Base-by-base conservation (phyloP, 2,329 filamentous ascomycete species). In the Aspergillus nomiae region DNA sequence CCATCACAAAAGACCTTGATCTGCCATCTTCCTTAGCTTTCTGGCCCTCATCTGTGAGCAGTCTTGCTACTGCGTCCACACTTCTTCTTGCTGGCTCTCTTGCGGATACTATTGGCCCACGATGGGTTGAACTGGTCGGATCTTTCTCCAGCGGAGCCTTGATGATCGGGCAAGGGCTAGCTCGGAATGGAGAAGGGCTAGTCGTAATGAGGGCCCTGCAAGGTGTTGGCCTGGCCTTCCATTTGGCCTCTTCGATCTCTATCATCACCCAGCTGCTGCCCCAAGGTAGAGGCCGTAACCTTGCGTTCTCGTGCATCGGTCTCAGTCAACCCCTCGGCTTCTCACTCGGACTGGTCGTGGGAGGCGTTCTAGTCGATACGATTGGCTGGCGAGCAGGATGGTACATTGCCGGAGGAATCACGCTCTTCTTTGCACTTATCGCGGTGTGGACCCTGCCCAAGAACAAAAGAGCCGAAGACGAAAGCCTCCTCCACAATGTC, bases 331-430 rank as follows among this genome's bases (percentile, higher is more conserved):
- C 84, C 0, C 66, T 86, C 11, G 85, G 85, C 0, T 86, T 84
- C 61, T 80, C 77, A 0, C 63, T 86, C 0, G 85, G 85, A 0
- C 75, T 87, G 3, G 77, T 83, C 0, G 53, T 74, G 1, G 72
- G 73, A 8, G 73, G 72, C 5, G 72, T 87, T 3, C 78, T 87
- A 38, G 74, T 79, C 1, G 77, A 83, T 36, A 78, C 75, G 0
- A 78, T 84, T 53, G 82, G 83, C 2, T 87, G 85, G 85, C 71
- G 84, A 51, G 81, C 75, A 64, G 84, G 82, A 0, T 87, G 82
- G 66, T 82, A 85, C 65, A 74, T 84, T 4, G 74, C 77, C 26
- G 81, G 82, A 0, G 80, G 79, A 14, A 67, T 83, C 32, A 83
- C 79, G 32, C 73, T 75, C 2, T 55, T 76, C 9, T 71, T 83